Base-by-base conservation (phyloP, 768 basidiomycete species). In the Leucocoprinus sp. region DNA sequence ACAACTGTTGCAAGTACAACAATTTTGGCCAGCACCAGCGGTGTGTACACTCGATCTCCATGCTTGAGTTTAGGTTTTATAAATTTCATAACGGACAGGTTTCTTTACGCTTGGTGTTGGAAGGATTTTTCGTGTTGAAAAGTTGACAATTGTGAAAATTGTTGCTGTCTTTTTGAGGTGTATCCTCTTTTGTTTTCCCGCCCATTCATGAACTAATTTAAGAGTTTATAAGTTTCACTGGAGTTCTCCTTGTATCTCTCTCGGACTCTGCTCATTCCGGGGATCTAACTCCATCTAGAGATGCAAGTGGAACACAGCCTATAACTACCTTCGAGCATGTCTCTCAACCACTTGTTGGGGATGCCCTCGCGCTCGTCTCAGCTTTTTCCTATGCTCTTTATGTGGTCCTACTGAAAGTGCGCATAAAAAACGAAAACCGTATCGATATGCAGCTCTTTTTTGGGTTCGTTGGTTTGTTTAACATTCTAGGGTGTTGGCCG, bases 1-100 rank as follows among this genome's bases (percentile, higher is more conserved):
- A 98, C 95, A 1, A 91, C 83, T 55, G 93, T 97, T n/a, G 89
- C 90, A 2, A 95, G 91, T 60, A 80, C 89, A 15, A 96, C 93
- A 3, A 83, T 97, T 28, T 63, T 96, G 42, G 84, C 88, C 1
- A 82, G 84, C 57, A 93, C 82, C 71, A 93, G 90, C 52, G 92
- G 93, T 92, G 53, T 26, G 80, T 61, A 18, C 5, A 2, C 5
- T 8, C 15, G 36, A 22, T 19, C 8, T 24, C 11, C 37, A 15
- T 28, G 21, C 29, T 7, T 40, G 29, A 27, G 8, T 12, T n/a
- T n/a, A n/a, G 12, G 18, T 14, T 26, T 31, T 21, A 14, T 26
- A 29, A 18, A 34, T n/a, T 2, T 21, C 9, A n/a, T 6, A 28
- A n/a, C 40, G 35, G 8, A 17, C 18, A 93, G 95, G 95, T 0